A percentile compares a stretch with the other conserved stretches of the same genome.
phyloP scores from a whole-genome alignment of 1,139 yeast species.

The Zygosaccharomyces pseudobailii region DNA sequence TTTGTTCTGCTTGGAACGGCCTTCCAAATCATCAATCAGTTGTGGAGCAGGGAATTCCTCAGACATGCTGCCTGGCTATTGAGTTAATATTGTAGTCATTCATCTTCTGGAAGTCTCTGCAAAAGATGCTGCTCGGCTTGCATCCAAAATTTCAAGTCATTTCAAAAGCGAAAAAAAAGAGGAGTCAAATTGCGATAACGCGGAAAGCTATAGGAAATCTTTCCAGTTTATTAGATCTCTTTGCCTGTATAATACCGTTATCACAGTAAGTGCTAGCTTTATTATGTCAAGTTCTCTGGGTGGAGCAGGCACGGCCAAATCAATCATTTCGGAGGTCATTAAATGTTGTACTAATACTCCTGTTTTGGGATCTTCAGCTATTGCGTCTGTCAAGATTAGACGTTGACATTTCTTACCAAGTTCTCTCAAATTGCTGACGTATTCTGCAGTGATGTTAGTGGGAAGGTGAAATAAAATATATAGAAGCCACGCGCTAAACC shows the following conservation, averaged over 20 bases:
- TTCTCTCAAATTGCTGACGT: constrained; percentile 25
- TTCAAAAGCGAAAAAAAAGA: neutral
- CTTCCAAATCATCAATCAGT: constrained; percentile 30
- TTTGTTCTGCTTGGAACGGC: constrained; percentile 35
- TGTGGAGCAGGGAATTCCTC: constrained; percentile 33
- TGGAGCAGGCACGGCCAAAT: neutral
- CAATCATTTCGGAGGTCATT: constrained; percentile 10
- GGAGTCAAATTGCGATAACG: neutral
- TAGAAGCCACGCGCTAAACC: constrained; percentile 27
- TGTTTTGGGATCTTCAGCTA: neutral
- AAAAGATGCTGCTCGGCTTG: neutral
- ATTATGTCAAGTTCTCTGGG: constrained; percentile 14
- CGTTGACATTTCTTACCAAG: constrained; percentile 27
- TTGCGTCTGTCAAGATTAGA: constrained; percentile 2
- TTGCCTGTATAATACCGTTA: constrained; percentile 25
- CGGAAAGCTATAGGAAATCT: neutral
- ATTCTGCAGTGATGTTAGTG: constrained; percentile 22
- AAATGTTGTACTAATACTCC: neutral
- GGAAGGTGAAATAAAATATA: constrained; percentile 28
- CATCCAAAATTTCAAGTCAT: neutral
- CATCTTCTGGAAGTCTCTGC: neutral
- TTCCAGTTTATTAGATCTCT: constrained; percentile 16
- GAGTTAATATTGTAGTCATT: neutral
- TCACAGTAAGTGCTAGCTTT: constrained; percentile 18
- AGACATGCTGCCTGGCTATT: constrained; percentile 23